Conservation (phyloP, 2,329 filamentous ascomycete species). For the Chaetothyriales sp. region DNA sequence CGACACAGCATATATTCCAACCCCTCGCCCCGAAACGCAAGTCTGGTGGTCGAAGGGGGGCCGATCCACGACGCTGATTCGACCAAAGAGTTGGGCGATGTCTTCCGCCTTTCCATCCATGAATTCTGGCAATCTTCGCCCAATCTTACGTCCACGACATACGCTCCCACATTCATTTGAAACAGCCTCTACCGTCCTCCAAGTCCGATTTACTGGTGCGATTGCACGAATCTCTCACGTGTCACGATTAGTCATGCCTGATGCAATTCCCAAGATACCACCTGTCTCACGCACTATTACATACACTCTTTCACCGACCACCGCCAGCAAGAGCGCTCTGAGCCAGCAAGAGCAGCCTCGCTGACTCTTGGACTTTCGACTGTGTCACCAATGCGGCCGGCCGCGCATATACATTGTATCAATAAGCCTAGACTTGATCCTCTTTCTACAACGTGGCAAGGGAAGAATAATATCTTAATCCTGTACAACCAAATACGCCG, state of each 20-base stretch:
- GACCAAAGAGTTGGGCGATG: background rate
- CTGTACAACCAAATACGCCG: background rate
- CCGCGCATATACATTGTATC: no score
- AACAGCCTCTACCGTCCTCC: background rate
- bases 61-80: background rate
- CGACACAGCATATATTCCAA: background rate
- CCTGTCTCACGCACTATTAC: background rate
- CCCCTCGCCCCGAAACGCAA: background rate
- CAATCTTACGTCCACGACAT: background rate
- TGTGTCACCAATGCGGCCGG: background rate
- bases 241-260: background rate
- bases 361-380: background rate
- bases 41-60: background rate
- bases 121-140: slow-evolving; percentile 1
- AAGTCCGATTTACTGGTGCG: background rate
- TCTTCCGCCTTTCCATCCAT: background rate
- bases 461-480: background rate
- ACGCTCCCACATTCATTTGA: background rate
- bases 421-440: background rate
- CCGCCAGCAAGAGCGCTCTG: background rate
- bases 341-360: no score
- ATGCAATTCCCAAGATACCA: background rate
- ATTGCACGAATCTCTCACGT: background rate
- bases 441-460: no score
- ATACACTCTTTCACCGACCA: background rate